Base-by-base conservation (phyloP, 257 asterid species). In the Solanum neorickii region DNA sequence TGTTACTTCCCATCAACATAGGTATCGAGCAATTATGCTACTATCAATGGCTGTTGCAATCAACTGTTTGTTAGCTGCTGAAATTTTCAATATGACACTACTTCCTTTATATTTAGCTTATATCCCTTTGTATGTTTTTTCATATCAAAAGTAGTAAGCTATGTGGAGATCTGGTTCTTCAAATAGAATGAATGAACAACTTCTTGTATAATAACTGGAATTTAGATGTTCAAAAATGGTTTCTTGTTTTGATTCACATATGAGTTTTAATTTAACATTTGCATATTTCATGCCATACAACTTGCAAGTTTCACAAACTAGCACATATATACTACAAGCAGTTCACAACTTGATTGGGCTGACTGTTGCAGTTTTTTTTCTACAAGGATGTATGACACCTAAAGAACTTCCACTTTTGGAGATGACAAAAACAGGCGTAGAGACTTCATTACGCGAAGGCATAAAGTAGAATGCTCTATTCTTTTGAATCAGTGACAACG, bases 381-480 rank as follows among this genome's bases (percentile, higher is more conserved):
- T 70, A 59, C 77, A 76, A 62, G 66, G 75, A 37, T 75, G 65
- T 52, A 52, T 65, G 37, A 8, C 73, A 56, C 65, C n/a, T 56
- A 7, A 56, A 56, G 16, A 29, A 27, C 41, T 72, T 93, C 92
- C 93, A 92, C 86, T 90, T 87, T 92, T 95, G 88, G 72, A 95
- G 97, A 90, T 94, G 98, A 84, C 96, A 95, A 87, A 87, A 95
- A 90, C 99, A 96, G 7, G 96, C 13, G 4, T 0, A 3, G 20
- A 93, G 82, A 78, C 44, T 31, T 70, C 13, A 33, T 9, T 33
- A 7, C 23, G 2, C 1, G 6, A 69, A 69, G 41, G 46, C 78
- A 18, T 14, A 72, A 35, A 72, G 78, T 72, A 72, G 25, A 33
- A 31, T 37, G 74, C 16, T 41, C 87, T 89, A 92, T 56, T 94